phyloP scores from a whole-genome alignment of 306 rosid genomes.

The Albizia julibrissin region DNA sequence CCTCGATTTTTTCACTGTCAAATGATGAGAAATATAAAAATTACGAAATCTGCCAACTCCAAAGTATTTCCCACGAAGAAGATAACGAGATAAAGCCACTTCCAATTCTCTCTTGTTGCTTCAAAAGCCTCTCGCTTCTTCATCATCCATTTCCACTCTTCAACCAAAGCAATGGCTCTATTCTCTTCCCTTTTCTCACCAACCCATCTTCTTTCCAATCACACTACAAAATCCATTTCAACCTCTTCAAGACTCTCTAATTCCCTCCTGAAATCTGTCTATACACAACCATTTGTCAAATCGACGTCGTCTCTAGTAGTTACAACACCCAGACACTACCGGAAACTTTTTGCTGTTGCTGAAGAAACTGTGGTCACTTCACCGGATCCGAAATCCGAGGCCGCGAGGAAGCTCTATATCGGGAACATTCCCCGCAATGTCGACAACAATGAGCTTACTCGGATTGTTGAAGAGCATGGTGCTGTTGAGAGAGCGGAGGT shows the following conservation, averaged over 20 bases:
- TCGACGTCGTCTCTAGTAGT: constrained; percentile 29
- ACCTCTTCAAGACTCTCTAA: constrained; percentile 35
- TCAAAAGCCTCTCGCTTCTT: neutral
- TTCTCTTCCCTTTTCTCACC: constrained; percentile 53
- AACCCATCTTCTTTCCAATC: constrained; percentile 47
- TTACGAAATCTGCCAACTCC: neutral
- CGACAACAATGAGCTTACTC: constrained; percentile 61
- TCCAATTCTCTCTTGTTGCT: neutral
- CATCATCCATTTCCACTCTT: neutral
- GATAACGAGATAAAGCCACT: constrained; percentile 38
- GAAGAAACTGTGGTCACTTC: constrained; percentile 50
- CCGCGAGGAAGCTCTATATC: constrained; percentile 69
- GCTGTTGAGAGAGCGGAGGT: constrained; percentile 92
- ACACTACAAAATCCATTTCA: constrained; percentile 38
- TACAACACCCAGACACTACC: constrained; percentile 19
- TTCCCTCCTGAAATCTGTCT: constrained; percentile 37
- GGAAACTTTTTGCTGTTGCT: constrained; percentile 57
- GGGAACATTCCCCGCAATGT: constrained; percentile 89
- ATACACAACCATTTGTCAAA: constrained; percentile 34
- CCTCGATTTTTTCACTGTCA: no score
- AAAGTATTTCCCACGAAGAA: neutral
- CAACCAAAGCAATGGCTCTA: constrained; percentile 54
- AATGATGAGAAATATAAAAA: no score
- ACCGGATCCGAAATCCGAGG: constrained; percentile 43
- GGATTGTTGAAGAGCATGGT: constrained; percentile 78